A percentile compares a stretch with the other conserved stretches of the same genome.
Conservation (phyloP, 129 eudicot species). For the Artemisia annua region DNA sequence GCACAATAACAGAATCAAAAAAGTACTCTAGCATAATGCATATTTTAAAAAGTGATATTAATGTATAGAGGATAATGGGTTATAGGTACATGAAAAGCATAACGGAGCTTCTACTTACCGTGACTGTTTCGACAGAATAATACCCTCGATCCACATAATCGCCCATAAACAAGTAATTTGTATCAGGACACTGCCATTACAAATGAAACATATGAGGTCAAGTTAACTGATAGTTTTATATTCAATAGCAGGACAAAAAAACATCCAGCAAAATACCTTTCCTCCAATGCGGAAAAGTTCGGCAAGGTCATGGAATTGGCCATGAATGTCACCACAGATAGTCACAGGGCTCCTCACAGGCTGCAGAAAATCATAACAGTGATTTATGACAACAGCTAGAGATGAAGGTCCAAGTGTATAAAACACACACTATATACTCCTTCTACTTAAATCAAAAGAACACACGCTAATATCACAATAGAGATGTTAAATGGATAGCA, state of each 20-base stretch:
- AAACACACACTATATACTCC: background rate
- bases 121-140: slow-evolving; percentile 72
- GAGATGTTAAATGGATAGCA: too few species aligned
- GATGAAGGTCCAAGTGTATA: background rate
- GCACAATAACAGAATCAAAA: background rate
- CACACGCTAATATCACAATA: too few species aligned
- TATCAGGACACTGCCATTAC: slow-evolving; percentile 72
- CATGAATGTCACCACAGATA: slow-evolving; percentile 73
- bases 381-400: background rate
- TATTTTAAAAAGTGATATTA: background rate
- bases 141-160: slow-evolving; percentile 87
- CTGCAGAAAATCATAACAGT: slow-evolving; percentile 36
- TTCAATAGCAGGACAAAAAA: slow-evolving; percentile 6
- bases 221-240: background rate
- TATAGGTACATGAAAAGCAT: background rate
- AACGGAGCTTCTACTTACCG: slow-evolving; percentile 43
- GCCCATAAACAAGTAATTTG: slow-evolving; percentile 83
- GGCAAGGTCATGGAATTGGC: slow-evolving; percentile 74
- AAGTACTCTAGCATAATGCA: background rate
- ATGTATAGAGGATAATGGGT: background rate
- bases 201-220: background rate
- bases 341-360: slow-evolving; percentile 82
- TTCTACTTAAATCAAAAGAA: background rate
- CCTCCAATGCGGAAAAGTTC: slow-evolving; percentile 85
- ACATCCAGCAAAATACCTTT: slow-evolving; percentile 37